phyloP scores from a whole-genome alignment of 148 eudicot genomes.

The Rhododendron henanense region DNA sequence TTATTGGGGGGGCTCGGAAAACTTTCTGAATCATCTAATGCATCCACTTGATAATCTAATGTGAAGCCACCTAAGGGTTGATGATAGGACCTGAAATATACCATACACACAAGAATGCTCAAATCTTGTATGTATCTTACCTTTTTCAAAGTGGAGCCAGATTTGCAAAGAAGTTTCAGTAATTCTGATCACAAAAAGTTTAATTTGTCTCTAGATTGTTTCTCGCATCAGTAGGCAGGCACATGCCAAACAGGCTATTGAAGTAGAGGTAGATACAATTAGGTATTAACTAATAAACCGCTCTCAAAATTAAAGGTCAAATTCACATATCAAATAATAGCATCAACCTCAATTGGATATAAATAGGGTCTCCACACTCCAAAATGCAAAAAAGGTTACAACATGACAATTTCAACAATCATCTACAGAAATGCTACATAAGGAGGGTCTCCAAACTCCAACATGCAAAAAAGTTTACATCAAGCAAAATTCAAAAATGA shows the following conservation, averaged over 20 bases:
- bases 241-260: neutral
- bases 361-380: neutral
- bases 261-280: neutral
- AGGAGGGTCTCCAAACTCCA: neutral
- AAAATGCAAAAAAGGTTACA: neutral
- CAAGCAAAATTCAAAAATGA: neutral
- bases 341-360: neutral
- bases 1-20: neutral
- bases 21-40: neutral
- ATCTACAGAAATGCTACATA: neutral
- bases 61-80: neutral
- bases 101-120: neutral
- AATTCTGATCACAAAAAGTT: neutral
- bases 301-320: neutral
- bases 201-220: neutral
- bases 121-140: neutral
- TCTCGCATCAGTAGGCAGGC: neutral
- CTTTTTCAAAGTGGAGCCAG: neutral
- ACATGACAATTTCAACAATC: neutral
- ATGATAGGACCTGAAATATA: neutral
- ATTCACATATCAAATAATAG: neutral
- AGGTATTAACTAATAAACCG: neutral
- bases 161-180: neutral
- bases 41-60: neutral
- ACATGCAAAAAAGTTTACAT: neutral